Percentiles rank a stretch among this genome's conserved stretches.
phyloP scores from a whole-genome alignment of 2,329 filamentous ascomycete species.

The Fragosphaeria purpurea region DNA sequence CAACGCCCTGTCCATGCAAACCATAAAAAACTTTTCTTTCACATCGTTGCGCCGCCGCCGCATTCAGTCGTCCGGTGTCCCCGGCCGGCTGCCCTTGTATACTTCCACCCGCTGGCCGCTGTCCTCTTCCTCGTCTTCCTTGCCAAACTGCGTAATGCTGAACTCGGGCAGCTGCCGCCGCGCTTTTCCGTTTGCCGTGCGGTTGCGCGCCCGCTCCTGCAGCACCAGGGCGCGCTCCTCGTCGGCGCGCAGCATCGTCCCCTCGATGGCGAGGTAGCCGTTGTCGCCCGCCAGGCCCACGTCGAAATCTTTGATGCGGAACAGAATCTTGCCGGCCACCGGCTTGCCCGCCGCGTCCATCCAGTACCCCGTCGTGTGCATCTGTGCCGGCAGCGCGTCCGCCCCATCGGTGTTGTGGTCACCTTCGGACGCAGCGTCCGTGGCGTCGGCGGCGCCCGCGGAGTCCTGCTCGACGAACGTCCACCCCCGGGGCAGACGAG shows the following conservation, averaged over 20 bases:
- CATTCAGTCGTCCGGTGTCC: conserved; percentile 15
- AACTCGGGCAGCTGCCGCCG: conserved; percentile 36
- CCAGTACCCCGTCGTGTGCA: conserved; percentile 61
- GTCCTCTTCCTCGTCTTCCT: conserved; percentile 36
- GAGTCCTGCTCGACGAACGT: conserved; percentile 53
- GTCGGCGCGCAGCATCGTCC: conserved; percentile 65
- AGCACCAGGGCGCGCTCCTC: conserved; percentile 53
- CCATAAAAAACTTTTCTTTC: too few species aligned
- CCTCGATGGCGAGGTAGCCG: conserved; percentile 76
- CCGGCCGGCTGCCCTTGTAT: conserved; percentile 24
- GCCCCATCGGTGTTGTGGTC: conserved; percentile 2
- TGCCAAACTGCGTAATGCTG: conserved; percentile 45
- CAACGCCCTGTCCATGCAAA: too few species aligned
- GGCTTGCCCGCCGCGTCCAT: conserved; percentile 59
- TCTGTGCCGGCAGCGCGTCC: background rate
- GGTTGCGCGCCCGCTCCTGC: conserved; percentile 37
- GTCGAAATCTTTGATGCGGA: conserved; percentile 78
- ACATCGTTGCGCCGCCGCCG: too few species aligned
- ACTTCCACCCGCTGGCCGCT: conserved; percentile 21
- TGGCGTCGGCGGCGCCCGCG: conserved; percentile 19
- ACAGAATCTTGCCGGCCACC: conserved; percentile 61
- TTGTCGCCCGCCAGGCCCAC: conserved; percentile 63
- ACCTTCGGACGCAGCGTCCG: background rate
- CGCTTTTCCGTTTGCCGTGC: conserved; percentile 20
- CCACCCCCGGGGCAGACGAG: conserved; percentile 68